Percentiles rank a stretch among this genome's conserved stretches.
Evolutionary conservation across 805 yeast genomes (phyloP).

Genomic region (Candida nemodendra): DNA sequence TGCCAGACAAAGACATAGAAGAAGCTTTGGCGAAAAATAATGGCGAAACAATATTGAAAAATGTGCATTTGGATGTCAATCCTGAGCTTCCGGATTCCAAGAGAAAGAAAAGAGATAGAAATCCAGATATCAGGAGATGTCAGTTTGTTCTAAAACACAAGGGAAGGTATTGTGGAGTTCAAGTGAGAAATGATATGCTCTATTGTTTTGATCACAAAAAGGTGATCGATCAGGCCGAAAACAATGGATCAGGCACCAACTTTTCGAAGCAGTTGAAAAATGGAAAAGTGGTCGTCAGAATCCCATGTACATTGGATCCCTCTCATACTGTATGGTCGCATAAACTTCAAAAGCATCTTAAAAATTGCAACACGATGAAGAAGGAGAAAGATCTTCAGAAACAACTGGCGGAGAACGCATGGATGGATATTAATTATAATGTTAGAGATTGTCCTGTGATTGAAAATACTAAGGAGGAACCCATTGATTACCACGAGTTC

Average conservation of each 20-base stretch:
- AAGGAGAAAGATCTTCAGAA: conserved; percentile 34
- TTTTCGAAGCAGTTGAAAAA: conserved; percentile 22
- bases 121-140: conserved; percentile 35
- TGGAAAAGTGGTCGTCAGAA: conserved; percentile 38
- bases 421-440: conserved; percentile 54
- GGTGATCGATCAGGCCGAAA: conserved; percentile 16
- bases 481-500: conserved; percentile 23
- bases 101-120: background rate
- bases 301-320: conserved; percentile 77
- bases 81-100: too few relatives aligned
- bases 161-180: conserved; percentile 60
- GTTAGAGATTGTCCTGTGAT: conserved; percentile 19
- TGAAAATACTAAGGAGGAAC: background rate
- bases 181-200: conserved; percentile 45
- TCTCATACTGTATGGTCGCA: conserved; percentile 69
- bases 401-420: conserved; percentile 29
- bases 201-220: conserved; percentile 65
- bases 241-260: conserved; percentile 5
- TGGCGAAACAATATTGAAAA: too few relatives aligned
- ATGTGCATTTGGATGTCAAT: too few relatives aligned
- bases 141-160: conserved; percentile 48
- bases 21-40: too few relatives aligned
- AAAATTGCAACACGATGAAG: conserved; percentile 54
- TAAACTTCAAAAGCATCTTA: conserved; percentile 54
- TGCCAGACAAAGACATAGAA: too few relatives aligned